phyloP scores from a whole-genome alignment of 2,329 filamentous ascomycete species.

The Penicillium decumbens region DNA sequence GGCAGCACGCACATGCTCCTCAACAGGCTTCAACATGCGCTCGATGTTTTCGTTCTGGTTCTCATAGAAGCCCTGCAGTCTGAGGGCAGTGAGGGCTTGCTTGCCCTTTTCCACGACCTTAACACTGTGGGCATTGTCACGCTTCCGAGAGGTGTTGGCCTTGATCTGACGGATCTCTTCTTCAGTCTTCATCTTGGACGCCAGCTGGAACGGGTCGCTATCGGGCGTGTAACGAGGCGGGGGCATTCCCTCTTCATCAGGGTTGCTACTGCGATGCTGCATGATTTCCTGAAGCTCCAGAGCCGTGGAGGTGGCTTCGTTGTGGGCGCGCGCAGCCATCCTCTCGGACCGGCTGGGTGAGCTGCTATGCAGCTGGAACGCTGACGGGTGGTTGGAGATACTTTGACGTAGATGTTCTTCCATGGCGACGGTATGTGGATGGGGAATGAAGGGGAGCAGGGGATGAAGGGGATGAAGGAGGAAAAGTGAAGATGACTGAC shows the following conservation, averaged over 20 bases:
- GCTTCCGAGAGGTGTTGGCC: conserved; percentile 75
- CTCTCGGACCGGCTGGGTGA: conserved; percentile 22
- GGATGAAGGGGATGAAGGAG: neutral
- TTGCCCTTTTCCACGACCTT: conserved; percentile 39
- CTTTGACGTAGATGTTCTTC: conserved; percentile 30
- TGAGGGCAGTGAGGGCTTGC: conserved; percentile 27
- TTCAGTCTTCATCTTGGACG: conserved; percentile 69
- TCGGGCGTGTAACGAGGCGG: conserved; percentile 57
- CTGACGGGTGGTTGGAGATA: conserved; percentile 26
- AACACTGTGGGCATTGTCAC: conserved; percentile 31
- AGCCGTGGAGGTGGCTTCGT: conserved; percentile 42
- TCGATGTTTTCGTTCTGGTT: conserved; percentile 91
- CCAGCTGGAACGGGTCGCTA: conserved; percentile 77
- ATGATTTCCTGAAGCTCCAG: conserved; percentile 32
- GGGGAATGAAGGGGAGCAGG: conserved; percentile 1
- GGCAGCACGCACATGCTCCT: conserved; percentile 80
- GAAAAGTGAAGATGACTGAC: neutral
- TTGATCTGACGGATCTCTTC: conserved; percentile 72
- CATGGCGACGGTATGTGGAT: conserved; percentile 16
- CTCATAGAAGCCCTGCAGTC: conserved; percentile 76
- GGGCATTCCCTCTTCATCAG: conserved; percentile 45
- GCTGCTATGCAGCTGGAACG: conserved; percentile 24
- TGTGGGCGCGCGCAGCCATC: conserved; percentile 22
- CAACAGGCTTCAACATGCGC: conserved; percentile 83
- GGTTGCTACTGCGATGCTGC: conserved; percentile 16